Evolutionary conservation across 2,329 filamentous ascomycete genomes (phyloP).

Genomic region (Pseudopithomyces chartarum): DNA sequence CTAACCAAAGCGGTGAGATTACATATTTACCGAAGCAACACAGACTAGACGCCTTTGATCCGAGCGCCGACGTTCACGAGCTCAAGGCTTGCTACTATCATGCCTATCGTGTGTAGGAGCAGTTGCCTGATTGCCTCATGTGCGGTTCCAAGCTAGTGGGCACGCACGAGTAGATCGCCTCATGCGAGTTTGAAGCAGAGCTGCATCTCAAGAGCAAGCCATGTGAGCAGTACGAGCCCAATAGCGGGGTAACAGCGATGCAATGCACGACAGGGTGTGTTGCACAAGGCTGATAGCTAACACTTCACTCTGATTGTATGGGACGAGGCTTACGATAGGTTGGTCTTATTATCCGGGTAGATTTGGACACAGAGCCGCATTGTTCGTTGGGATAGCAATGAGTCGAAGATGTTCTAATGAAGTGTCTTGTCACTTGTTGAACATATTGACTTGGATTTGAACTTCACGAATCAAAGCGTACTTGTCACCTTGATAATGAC

Average conservation of each 20-base stretch:
- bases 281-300: slow-evolving; percentile 10
- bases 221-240: slow-evolving; percentile 6
- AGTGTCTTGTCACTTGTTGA: too few relatives aligned
- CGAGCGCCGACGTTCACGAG: slow-evolving; percentile 1
- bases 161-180: not conserved
- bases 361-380: too few relatives aligned
- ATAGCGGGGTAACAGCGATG: slow-evolving; percentile 12
- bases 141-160: not conserved
- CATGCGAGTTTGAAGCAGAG: not conserved
- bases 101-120: not conserved
- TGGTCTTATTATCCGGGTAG: too few relatives aligned
- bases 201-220: not conserved
- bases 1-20: not conserved
- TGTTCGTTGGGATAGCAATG: too few relatives aligned
- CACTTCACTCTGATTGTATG: too few relatives aligned
- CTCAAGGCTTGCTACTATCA: not conserved
- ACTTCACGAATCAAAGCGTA: too few relatives aligned
- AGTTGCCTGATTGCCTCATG: slow-evolving; percentile 12
- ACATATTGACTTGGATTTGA: too few relatives aligned
- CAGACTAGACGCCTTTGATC: not conserved
- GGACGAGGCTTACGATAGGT: too few relatives aligned
- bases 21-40: slow-evolving; percentile 2
- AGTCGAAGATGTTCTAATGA: too few relatives aligned
- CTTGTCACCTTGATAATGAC: too few relatives aligned
- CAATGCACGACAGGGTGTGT: slow-evolving; percentile 13